phyloP scores from a whole-genome alignment of 306 rosid genomes.

The Inga leiocalycina region DNA sequence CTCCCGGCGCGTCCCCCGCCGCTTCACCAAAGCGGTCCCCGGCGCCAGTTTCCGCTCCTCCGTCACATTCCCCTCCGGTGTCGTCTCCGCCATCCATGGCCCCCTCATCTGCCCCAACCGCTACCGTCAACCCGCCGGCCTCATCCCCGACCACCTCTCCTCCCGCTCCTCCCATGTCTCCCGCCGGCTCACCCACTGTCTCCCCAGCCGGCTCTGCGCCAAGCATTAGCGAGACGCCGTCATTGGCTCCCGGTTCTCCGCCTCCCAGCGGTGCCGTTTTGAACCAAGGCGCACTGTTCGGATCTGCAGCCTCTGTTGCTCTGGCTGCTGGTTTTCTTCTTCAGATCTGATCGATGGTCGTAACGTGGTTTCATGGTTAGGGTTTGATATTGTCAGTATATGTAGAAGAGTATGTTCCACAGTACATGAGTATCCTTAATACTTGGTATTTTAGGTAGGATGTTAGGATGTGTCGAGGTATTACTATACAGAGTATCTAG shows the following conservation, averaged over 20 bases:
- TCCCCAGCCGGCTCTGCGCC: neutral
- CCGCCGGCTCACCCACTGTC: neutral
- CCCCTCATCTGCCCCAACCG: conserved; percentile 25
- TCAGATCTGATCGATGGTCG: conserved; percentile 44
- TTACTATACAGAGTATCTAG: neutral
- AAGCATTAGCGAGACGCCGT: neutral
- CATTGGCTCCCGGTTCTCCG: neutral
- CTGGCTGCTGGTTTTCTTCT: conserved; percentile 47
- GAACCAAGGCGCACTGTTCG: conserved; percentile 41
- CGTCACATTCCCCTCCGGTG: neutral
- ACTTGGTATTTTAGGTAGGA: neutral
- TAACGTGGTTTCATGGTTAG: conserved; percentile 34
- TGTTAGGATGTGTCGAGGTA: neutral
- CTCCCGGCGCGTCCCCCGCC: conserved; percentile 51
- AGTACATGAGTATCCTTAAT: neutral
- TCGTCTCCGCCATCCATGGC: conserved; percentile 33
- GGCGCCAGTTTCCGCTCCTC: conserved; percentile 16
- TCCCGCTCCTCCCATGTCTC: conserved; percentile 42
- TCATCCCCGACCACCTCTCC: conserved; percentile 40
- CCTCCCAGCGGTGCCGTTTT: conserved; percentile 29
- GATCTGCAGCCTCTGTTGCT: conserved; percentile 48
- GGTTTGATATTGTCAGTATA: conserved; percentile 23
- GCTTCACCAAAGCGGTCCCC: conserved; percentile 8
- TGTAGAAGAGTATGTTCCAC: neutral
- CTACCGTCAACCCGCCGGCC: neutral